Percentiles rank a stretch among this genome's conserved stretches.
phyloP scores from a whole-genome alignment of 371 early-diverging fungal species.

The Mortierella sp. region DNA sequence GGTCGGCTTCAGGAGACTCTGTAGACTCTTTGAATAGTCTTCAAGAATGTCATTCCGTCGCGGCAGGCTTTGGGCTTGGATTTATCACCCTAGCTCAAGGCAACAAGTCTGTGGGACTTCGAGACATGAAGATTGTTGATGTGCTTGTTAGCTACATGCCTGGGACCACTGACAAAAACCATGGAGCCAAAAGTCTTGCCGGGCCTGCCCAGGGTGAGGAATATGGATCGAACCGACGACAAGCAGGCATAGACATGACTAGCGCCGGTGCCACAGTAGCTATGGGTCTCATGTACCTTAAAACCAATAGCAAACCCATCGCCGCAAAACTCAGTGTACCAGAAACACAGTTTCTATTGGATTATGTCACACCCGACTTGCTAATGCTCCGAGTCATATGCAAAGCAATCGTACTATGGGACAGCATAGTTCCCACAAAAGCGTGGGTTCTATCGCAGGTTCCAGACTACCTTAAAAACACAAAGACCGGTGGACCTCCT shows the following conservation, averaged over 20 bases:
- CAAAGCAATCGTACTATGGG: slow-evolving; percentile 81
- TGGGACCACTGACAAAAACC: slow-evolving; percentile 29
- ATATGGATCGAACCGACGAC: slow-evolving; percentile 5
- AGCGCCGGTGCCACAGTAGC: slow-evolving; percentile 86
- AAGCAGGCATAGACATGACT: slow-evolving; percentile 64
- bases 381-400: slow-evolving; percentile 77
- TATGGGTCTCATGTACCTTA: slow-evolving; percentile 84
- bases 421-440: slow-evolving; percentile 66
- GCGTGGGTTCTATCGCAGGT: slow-evolving; percentile 79
- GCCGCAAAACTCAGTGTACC: slow-evolving; percentile 76
- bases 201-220: slow-evolving; percentile 7
- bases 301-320: slow-evolving; percentile 75
- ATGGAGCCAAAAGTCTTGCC: slow-evolving; percentile 1
- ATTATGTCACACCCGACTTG: slow-evolving; percentile 78
- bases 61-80: slow-evolving; percentile 88
- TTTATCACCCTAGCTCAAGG: slow-evolving; percentile 83
- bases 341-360: slow-evolving; percentile 67
- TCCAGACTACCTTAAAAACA: slow-evolving; percentile 68
- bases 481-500: slow-evolving; percentile 26
- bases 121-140: slow-evolving; percentile 72
- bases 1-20: slow-evolving; percentile 46
- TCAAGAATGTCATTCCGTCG: slow-evolving; percentile 73
- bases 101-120: slow-evolving; percentile 61
- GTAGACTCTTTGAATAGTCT: slow-evolving; percentile 58
- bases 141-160: slow-evolving; percentile 66